Conservation (phyloP, 1,284 basidiomycete genomes). For the Flammula alnicola region DNA sequence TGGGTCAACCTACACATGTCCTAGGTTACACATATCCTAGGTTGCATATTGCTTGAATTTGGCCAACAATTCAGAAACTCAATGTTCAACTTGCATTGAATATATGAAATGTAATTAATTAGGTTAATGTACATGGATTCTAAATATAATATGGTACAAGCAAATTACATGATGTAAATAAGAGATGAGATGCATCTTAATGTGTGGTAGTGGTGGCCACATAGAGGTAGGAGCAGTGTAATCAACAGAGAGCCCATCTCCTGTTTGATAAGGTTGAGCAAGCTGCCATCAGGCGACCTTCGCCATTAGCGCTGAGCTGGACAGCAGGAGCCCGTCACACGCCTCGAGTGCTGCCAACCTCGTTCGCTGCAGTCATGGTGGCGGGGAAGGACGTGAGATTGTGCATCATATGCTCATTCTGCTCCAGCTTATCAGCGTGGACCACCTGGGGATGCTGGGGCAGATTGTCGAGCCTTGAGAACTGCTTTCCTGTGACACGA, state of each 20-base stretch:
- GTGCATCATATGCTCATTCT: conserved; percentile 92
- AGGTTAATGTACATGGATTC: too few relatives aligned
- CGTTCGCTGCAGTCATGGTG: conserved; percentile 77
- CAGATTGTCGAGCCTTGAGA: conserved; percentile 95
- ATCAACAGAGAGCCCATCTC: conserved; percentile 43
- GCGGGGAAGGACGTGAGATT: conserved; percentile 88
- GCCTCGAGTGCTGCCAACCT: conserved; percentile 50
- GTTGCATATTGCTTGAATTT: too few relatives aligned
- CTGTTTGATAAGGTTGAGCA: conserved; percentile 51
- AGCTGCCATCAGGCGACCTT: conserved; percentile 9
- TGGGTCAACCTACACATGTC: too few relatives aligned
- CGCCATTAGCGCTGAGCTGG: conserved; percentile 4
- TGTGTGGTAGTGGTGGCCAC: too few relatives aligned
- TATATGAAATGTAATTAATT: too few relatives aligned
- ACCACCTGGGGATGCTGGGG: conserved; percentile 96
- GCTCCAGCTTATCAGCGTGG: conserved; percentile 86
- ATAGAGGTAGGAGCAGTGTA: too few relatives aligned
- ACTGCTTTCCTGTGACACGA: conserved; percentile 94
- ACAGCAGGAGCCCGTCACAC: conserved; percentile 37
- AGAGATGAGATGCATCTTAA: too few relatives aligned
- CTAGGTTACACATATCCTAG: too few relatives aligned
- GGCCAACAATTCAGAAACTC: too few relatives aligned
- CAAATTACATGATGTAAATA: too few relatives aligned
- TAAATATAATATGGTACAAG: too few relatives aligned
- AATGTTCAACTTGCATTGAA: too few relatives aligned